Base-by-base conservation (phyloP, 1,284 basidiomycete genomes). In the Cryptococcus sp. region DNA sequence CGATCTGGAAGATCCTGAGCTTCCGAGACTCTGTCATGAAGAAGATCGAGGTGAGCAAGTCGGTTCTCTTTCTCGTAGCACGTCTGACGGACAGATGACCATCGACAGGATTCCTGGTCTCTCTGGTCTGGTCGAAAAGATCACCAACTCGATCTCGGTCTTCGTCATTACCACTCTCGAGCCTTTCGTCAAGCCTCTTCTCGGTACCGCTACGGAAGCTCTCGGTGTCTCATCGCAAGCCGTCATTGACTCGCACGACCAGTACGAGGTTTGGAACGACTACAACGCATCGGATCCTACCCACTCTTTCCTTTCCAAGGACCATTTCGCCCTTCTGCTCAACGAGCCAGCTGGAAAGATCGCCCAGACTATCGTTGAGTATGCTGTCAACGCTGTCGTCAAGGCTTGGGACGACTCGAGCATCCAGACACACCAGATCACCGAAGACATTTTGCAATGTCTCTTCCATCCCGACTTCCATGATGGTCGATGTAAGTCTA, bases 381-480 rank as follows among this genome's bases (percentile, higher is more conserved):
- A 68, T 53, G 52, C 76, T 2, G 77, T 78, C 53, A 73, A 72
- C 53, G 65, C 68, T 28, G 70, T 95, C 16, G 84, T 84, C 38
- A 84, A 83, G 60, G 89, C 90, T 1, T 95, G 92, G 91, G 85
- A 87, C 57, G 82, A 89, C 60, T 67, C 60, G 34, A 80, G 78
- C 1, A 68, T 83, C 40, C 81, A 84, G 60, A 78, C 82, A 5
- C 76, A 79, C 51, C 72, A 78, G 36, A 66, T 82, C 6, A 81
- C 79, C 1, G 84, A 87, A 46, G 82, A 87, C 23, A 77, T 87
- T 50, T 72, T 90, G 5, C 76, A 85, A 58, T 85, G 82, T 73
- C 71, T 93, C 79, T 88, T 92, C 79, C 88, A 93, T 67, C 89
- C 88, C 7, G 85, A 88, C 62, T 93, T 88, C 76, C 80, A 83